Conservation (phyloP, 192 early-diverging fungal genomes). For the Lobulomyces angularis region DNA sequence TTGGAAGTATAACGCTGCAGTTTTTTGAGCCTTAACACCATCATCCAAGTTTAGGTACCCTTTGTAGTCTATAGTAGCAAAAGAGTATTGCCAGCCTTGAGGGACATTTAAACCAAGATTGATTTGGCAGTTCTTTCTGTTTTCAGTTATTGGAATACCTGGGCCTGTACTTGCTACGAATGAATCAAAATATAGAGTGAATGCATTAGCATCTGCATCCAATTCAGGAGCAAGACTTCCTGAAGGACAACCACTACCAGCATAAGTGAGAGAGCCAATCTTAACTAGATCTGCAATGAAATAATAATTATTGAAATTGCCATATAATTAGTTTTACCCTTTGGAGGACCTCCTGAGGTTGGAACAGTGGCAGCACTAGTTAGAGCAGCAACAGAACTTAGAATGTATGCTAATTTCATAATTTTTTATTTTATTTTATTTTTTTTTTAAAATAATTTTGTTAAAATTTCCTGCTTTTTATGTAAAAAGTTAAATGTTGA, state of each 20-base stretch:
- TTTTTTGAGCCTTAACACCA: slow-evolving; percentile 7
- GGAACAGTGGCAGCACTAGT: no score
- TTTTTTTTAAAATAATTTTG: no score
- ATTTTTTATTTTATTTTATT: no score
- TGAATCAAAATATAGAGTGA: slow-evolving; percentile 14
- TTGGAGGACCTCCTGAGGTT: no score
- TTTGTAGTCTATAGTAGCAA: slow-evolving; percentile 16
- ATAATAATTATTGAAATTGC: no score
- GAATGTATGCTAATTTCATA: no score
- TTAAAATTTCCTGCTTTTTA: no score
- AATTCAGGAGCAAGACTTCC: slow-evolving; percentile 2
- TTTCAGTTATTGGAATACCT: slow-evolving; percentile 12
- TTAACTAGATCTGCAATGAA: no score
- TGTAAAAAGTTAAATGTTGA: no score
- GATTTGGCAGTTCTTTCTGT: slow-evolving; percentile 20
- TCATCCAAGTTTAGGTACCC: slow-evolving; percentile 14
- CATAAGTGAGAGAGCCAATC: no score
- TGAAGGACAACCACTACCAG: slow-evolving; percentile 7
- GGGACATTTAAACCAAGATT: slow-evolving; percentile 12
- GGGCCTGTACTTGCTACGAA: slow-evolving; percentile 15
- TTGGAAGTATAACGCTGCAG: slow-evolving; percentile 20
- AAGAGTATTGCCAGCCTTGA: slow-evolving; percentile 14
- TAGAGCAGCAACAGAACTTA: no score
- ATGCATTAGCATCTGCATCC: slow-evolving; percentile 9
- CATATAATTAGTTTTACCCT: no score